These are phyloP conservation scores for Phytophthora constricta DNA, from an alignment of 352 stramenopile genomes.

Conservation along the genomic window DNA sequence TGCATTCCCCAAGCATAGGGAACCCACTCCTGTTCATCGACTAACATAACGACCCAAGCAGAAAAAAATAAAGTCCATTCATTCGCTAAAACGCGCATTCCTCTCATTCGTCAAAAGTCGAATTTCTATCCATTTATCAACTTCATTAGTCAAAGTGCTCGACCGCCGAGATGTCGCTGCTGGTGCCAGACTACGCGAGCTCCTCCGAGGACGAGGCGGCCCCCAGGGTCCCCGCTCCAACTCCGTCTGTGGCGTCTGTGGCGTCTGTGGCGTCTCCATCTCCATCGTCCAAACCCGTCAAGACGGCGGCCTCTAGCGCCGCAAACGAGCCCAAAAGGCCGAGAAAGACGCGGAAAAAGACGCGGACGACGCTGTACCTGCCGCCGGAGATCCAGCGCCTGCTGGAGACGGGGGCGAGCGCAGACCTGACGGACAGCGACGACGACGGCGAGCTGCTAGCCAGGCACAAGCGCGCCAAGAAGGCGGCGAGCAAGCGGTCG, in stretches of 20 bases:
- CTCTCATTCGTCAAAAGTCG: background rate
- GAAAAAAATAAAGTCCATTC: background rate
- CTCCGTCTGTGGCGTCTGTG: background rate
- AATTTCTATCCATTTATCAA: background rate
- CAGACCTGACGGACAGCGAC: constrained; percentile 38
- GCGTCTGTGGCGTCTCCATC: background rate
- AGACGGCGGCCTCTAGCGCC: constrained; percentile 3
- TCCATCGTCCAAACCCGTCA: background rate
- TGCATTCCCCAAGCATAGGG: background rate
- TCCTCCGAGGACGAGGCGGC: constrained; percentile 56
- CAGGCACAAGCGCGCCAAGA: constrained; percentile 59
- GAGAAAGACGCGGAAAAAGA: constrained; percentile 44
- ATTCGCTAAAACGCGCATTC: too few relatives aligned
- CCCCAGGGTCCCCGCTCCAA: background rate
- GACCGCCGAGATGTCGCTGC: constrained; percentile 44
- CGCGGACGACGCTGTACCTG: constrained; percentile 59
- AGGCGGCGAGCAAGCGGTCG: constrained; percentile 41
- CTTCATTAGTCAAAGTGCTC: background rate
- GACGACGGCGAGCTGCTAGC: constrained; percentile 51
- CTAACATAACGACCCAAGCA: background rate
- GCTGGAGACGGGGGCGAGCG: constrained; percentile 42
- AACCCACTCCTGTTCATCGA: too few relatives aligned
- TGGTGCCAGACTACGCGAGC: constrained; percentile 68
- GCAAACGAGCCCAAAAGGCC: constrained; percentile 25
- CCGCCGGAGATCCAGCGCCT: constrained; percentile 65